phyloP scores from a whole-genome alignment of 2,329 filamentous ascomycete species.

The Talaromyces sp. region DNA sequence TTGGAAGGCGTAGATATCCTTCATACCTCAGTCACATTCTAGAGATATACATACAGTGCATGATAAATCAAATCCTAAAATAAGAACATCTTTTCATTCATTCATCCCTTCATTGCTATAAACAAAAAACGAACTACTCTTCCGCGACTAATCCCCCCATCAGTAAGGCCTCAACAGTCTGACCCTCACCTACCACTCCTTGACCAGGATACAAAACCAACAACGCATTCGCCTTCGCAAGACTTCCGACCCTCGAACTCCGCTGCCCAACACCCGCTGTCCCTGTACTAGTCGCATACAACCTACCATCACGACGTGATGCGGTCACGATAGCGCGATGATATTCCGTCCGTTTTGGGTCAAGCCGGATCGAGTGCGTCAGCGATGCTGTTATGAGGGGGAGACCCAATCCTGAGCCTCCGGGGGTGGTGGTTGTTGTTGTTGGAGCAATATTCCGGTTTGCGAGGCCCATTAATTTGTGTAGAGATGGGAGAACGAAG shows the following conservation, averaged over 20 bases:
- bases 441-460: not conserved
- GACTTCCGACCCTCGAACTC: slow-evolving; percentile 82
- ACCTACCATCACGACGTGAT: slow-evolving; percentile 55
- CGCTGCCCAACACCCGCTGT: slow-evolving; percentile 58
- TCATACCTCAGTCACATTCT: not conserved
- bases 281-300: slow-evolving; percentile 78
- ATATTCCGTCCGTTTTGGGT: slow-evolving; percentile 76
- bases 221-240: slow-evolving; percentile 82
- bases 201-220: slow-evolving; percentile 52
- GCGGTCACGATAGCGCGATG: slow-evolving; percentile 74
- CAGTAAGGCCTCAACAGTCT: slow-evolving; percentile 69
- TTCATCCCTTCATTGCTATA: not conserved
- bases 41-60: not conserved
- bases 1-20: slow-evolving; percentile 37
- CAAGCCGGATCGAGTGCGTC: slow-evolving; percentile 66
- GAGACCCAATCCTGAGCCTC: slow-evolving; percentile 53
- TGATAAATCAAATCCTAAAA: not conserved
- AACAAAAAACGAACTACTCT: slow-evolving; percentile 3
- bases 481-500: slow-evolving; percentile 83
- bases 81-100: not conserved
- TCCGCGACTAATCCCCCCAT: slow-evolving; percentile 54
- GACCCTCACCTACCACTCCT: slow-evolving; percentile 62
- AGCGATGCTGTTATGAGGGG: slow-evolving; percentile 67
- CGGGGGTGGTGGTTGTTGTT: not conserved
- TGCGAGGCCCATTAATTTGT: slow-evolving; percentile 65